Conservation (phyloP, 345 rosid genomes). For the Pistacia atlantica region DNA sequence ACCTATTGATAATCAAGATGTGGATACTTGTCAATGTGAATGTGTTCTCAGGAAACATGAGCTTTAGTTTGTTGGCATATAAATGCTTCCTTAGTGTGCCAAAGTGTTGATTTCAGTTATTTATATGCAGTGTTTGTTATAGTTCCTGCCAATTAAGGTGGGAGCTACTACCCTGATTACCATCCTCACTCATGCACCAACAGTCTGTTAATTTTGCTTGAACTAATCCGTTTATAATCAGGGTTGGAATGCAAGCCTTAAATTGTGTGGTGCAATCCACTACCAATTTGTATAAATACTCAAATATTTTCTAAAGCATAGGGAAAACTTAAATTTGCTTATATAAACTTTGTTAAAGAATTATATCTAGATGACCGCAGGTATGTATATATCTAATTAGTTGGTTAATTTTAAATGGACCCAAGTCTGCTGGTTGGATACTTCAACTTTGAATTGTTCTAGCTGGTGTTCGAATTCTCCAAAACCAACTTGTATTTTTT, state of each 20-base stretch:
- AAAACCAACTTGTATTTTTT: background rate
- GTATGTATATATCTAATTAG: background rate
- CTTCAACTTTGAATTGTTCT: background rate
- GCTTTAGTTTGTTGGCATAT: background rate
- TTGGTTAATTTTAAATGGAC: background rate
- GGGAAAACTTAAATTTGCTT: background rate
- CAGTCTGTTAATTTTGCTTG: background rate
- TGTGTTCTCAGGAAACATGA: conserved; percentile 4
- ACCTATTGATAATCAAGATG: background rate
- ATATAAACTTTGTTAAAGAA: background rate
- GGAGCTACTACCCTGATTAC: background rate
- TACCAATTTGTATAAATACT: background rate
- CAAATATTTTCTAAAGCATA: background rate
- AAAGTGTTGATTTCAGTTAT: background rate
- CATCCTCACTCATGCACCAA: background rate
- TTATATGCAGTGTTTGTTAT: background rate
- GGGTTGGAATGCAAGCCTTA: background rate
- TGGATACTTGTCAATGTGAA: background rate
- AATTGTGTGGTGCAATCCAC: background rate
- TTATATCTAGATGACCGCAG: background rate
- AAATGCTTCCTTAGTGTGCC: background rate
- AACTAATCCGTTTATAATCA: background rate
- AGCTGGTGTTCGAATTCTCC: background rate
- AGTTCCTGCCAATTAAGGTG: background rate
- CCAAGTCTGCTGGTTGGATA: background rate